Percentiles rank a stretch among this genome's conserved stretches.
Conservation (phyloP, 2,329 filamentous ascomycete species). For the Blumeriella jaapii region DNA sequence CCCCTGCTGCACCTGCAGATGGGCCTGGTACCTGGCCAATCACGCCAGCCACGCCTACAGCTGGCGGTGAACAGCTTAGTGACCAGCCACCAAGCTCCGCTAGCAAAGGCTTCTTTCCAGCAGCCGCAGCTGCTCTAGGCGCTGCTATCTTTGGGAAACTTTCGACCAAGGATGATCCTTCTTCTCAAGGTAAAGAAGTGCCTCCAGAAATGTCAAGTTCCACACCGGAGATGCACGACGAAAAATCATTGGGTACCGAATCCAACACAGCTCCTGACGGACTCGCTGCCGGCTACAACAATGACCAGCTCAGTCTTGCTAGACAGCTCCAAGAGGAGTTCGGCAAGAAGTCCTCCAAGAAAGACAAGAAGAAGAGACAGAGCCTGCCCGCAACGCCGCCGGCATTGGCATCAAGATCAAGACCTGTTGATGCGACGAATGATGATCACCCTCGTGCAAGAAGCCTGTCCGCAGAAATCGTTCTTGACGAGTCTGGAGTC, state of each 20-base stretch:
- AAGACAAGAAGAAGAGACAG: slow-evolving; percentile 26
- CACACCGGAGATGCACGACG: slow-evolving; percentile 1
- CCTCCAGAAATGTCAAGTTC: slow-evolving; percentile 3
- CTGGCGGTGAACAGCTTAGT: slow-evolving; percentile 4
- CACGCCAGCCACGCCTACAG: slow-evolving; percentile 15
- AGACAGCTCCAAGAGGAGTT: slow-evolving; percentile 23
- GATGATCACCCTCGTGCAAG: slow-evolving; percentile 16
- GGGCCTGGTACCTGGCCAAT: slow-evolving; percentile 17
- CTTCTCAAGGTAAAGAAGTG: slow-evolving; percentile 3
- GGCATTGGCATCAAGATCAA: slow-evolving; percentile 16
- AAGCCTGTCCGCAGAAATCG: slow-evolving; percentile 20
- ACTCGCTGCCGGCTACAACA: slow-evolving; percentile 16
- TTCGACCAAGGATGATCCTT: slow-evolving; percentile 1
- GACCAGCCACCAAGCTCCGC: slow-evolving; percentile 6
- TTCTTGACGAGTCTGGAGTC: slow-evolving; percentile 4
- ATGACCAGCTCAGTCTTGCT: slow-evolving; percentile 22
- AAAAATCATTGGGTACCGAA: slow-evolving; percentile 1
- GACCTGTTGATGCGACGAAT: slow-evolving; percentile 11
- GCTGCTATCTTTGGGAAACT: slow-evolving; percentile 10
- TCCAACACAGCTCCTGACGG: slow-evolving; percentile 13
- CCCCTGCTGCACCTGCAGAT: slow-evolving; percentile 12
- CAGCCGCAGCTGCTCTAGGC: slow-evolving; percentile 8
- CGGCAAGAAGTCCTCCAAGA: slow-evolving; percentile 21
- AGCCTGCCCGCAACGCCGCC: slow-evolving; percentile 20
- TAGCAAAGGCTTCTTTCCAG: slow-evolving; percentile 13